Base-by-base conservation (phyloP, 306 rosid species). In the Begonia masoniana region DNA sequence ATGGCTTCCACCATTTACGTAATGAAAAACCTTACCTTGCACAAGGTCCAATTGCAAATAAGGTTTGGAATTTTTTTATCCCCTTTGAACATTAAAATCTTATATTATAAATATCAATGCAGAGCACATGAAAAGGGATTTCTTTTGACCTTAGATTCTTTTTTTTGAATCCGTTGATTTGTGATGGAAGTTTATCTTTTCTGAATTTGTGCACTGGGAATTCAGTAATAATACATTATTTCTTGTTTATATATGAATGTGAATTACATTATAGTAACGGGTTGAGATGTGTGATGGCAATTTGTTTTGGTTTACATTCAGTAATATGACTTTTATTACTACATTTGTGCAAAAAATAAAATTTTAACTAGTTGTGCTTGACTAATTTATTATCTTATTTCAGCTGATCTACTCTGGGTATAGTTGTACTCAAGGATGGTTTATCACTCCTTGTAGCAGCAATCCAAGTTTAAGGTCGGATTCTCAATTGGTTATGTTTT, bases 401-500 rank as follows among this genome's bases (percentile, higher is more conserved):
- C 76, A 88, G 97, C 63, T 85, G 66, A 70, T 88, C 55, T 85
- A 88, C 73, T 82, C 97, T 48, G 82, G 95, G 68, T 88, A 78
- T 72, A 74, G 93, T 66, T 92, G 99, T 66, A 75, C 87, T 50
- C 99, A 92, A 63, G 99, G 99, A 13, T 92, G 96, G 96, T 83
- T 92, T 80, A 75, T 92, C 82, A 92, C 96, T 41, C 84, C 99
- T 66, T 92, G 99, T 68, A 10, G 82, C 15, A 83, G 87, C 62
- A 68, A 75, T 74, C 99, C 99, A 48, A 62, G 83, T 74, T 84
- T 92, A 81, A 86, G 99, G 99, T 82, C 59, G 47, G 75, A 65
- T 66, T 63, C 46, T 42, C 54, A 47, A 51, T 52, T 41, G 43
- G 60, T 41, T 49, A 72, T 64, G 56, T 50, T 67, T 60, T 45